Conservation (phyloP, 768 basidiomycete genomes). For the Galerina marginata region DNA sequence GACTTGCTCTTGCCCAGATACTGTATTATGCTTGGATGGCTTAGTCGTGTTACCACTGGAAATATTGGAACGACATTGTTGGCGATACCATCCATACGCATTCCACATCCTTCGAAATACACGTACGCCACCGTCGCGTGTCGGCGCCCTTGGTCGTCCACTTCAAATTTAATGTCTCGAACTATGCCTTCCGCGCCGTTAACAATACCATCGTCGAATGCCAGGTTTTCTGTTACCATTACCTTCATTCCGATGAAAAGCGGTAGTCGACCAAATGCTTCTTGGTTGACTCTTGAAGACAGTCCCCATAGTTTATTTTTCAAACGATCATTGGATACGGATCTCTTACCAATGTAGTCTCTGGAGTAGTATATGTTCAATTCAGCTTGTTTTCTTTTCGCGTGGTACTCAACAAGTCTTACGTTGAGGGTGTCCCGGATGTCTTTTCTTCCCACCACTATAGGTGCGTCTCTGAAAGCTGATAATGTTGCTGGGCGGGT, state of each 20-base stretch:
- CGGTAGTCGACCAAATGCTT: not conserved
- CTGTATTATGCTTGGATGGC: too few species aligned
- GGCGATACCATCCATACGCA: not conserved
- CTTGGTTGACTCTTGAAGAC: not conserved
- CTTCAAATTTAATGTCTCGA: not conserved
- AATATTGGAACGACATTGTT: too few species aligned
- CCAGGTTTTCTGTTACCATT: not conserved
- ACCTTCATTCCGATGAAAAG: conserved; percentile 4
- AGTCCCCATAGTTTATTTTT: not conserved
- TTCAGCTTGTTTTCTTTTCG: not conserved
- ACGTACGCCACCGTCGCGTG: not conserved
- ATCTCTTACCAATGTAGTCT: not conserved
- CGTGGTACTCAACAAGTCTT: not conserved
- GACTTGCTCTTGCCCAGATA: too few species aligned
- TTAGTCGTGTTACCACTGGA: too few species aligned
- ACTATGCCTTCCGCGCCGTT: not conserved
- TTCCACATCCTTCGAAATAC: not conserved
- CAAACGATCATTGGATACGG: not conserved
- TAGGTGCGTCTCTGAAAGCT: not conserved
- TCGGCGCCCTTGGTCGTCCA: not conserved
- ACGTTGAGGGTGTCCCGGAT: not conserved
- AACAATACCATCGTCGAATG: not conserved
- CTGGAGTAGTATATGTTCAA: not conserved
- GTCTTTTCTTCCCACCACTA: not conserved
- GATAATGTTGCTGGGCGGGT: not conserved